Conservation (phyloP, 2,329 filamentous ascomycete species). For the Fusarium subglutinans region DNA sequence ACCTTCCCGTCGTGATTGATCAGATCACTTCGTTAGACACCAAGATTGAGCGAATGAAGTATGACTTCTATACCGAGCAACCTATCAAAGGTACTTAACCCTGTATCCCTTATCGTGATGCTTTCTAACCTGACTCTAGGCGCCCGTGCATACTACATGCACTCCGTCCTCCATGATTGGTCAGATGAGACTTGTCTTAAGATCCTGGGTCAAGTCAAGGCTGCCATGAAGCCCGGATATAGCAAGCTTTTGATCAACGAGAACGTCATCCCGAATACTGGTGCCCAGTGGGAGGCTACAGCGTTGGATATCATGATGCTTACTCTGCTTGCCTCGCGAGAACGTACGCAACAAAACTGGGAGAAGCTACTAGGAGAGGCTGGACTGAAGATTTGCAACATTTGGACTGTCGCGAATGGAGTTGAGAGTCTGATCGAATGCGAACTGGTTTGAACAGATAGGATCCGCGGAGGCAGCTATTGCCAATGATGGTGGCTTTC, state of each 20-base stretch:
- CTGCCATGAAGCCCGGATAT: slow-evolving; percentile 51
- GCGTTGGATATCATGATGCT: slow-evolving; percentile 52
- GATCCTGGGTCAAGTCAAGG: slow-evolving; percentile 45
- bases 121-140: slow-evolving; percentile 35
- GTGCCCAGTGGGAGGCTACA: slow-evolving; percentile 49
- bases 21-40: slow-evolving; percentile 44
- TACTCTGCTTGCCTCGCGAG: slow-evolving; percentile 42
- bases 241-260: slow-evolving; percentile 52
- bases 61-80: slow-evolving; percentile 59
- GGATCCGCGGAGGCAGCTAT: accelerated
- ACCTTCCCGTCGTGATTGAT: slow-evolving; percentile 53
- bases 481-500: accelerated
- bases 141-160: slow-evolving; percentile 52
- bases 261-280: slow-evolving; percentile 48
- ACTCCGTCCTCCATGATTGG: slow-evolving; percentile 55
- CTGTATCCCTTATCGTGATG: background rate
- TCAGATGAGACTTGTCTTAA: slow-evolving; percentile 46
- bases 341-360: slow-evolving; percentile 52
- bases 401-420: slow-evolving; percentile 46
- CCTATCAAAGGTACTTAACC: slow-evolving; percentile 51
- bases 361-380: slow-evolving; percentile 44
- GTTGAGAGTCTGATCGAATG: slow-evolving; percentile 53
- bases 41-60: slow-evolving; percentile 48
- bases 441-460: slow-evolving; percentile 34
- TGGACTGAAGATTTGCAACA: slow-evolving; percentile 48